phyloP scores from a whole-genome alignment of 805 yeast species.

The Gaillardinia entomophila region DNA sequence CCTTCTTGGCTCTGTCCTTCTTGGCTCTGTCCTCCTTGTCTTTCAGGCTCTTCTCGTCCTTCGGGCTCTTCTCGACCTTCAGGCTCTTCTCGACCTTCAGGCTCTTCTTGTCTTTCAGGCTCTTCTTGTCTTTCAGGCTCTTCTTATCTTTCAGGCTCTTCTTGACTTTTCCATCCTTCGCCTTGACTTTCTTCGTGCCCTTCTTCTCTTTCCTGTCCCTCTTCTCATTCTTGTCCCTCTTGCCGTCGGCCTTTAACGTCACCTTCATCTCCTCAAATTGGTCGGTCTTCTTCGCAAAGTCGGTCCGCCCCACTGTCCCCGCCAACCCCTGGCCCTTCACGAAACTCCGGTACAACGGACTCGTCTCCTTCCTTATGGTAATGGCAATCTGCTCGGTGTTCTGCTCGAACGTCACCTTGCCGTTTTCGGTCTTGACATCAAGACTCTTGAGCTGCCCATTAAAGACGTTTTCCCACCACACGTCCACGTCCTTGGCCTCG shows the following conservation, averaged over 20 bases:
- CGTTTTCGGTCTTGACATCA: conserved; percentile 43
- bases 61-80: conserved; percentile 13
- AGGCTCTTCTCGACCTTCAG: conserved; percentile 12
- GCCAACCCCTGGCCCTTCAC: conserved; percentile 79
- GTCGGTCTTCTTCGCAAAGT: conserved; percentile 11
- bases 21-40: conserved; percentile 13
- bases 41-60: conserved; percentile 14
- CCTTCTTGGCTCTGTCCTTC: conserved; percentile 12
- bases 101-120: conserved; percentile 14
- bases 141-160: conserved; percentile 12
- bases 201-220: conserved; percentile 15
- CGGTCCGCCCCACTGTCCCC: conserved; percentile 59
- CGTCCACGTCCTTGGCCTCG: conserved; percentile 67
- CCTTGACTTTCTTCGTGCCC: conserved; percentile 13
- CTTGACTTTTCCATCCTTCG: conserved; percentile 15
- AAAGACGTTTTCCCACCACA: conserved; percentile 96
- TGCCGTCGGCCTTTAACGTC: conserved; percentile 25
- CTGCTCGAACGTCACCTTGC: conserved; percentile 48
- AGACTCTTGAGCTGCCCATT: conserved; percentile 85
- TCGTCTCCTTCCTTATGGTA: conserved; percentile 44
- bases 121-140: conserved; percentile 14
- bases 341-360: conserved; percentile 82
- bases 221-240: conserved; percentile 20
- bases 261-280: conserved; percentile 4
- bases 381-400: conserved; percentile 41